Evolutionary conservation across 345 rosid species (phyloP), one percentile per base, ranked within the genome.

Genomic region (Eucalyptus pauciflora): DNA sequence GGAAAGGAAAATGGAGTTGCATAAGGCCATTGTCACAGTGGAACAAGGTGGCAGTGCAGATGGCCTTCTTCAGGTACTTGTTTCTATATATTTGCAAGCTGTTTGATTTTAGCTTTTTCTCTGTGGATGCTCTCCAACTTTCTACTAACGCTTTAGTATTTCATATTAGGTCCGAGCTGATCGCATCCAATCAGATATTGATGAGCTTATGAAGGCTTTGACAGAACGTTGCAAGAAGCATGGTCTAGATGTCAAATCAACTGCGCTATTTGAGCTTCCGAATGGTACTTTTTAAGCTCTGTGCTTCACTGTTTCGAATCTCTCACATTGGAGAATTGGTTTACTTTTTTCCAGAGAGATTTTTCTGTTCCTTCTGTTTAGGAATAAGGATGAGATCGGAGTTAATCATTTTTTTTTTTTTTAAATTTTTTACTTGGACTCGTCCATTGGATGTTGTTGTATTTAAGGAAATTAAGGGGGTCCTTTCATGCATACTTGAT

Each of bases 21-120:
- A 94, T 89, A 99, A 96, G 86, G 99, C 98, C 90, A 95, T 98
- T 87, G 91, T 92, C 91, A 98, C 95, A 90, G 93, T 98, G 95
- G 99, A 98, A 90, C 96, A 92, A 89, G 98, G 99, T 89, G 98
- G 99, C 91, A 97, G 98, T 91, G 94, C 96, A 45, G 99, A 98
- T 93, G 99, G 99, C 90, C 94, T 97, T 89, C 98, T 98, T 89
- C 98, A 96, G 99, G 99, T 98, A 92, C 15, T 10, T 50, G 41
- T 83, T 46, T 60, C 11, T 56, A 18, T 51, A 18, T 51, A 62
- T 22, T 83, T 60, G 50, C 64, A 46, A 52, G 45, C 29, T 22
- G 12, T 49, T 48, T 67, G 62, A 58, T n/a, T 76, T 64, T 67
- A 76, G 48, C 48, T 37, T 76, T 76, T 37, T 41, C 83, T 52